Conservation (phyloP, 2,329 filamentous ascomycete species). For the Trichophyton benhamiae region DNA sequence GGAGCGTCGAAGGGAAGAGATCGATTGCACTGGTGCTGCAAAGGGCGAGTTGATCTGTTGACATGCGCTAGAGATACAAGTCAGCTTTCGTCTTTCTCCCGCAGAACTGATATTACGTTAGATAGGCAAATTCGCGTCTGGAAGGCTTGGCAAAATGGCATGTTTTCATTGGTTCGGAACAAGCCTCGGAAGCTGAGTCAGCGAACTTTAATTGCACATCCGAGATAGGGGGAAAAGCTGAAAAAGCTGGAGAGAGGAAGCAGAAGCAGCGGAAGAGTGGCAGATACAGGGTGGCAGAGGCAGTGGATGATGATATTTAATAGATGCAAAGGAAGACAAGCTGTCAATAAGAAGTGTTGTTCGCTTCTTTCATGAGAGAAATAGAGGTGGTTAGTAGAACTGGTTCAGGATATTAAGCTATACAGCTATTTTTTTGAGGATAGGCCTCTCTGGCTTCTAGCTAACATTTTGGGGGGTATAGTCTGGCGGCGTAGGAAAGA, state of each 20-base stretch:
- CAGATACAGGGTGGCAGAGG: not conserved
- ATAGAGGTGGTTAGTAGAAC: not conserved
- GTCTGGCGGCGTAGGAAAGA: not conserved
- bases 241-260: not conserved
- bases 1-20: not conserved
- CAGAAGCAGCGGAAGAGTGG: not conserved
- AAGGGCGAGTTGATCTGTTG: not conserved
- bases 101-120: constrained; percentile 1
- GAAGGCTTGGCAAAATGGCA: not conserved
- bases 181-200: constrained; percentile 1
- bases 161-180: not conserved
- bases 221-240: not conserved
- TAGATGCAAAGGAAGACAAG: not conserved
- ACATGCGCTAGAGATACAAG: not conserved
- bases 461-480: not conserved
- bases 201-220: not conserved
- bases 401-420: not conserved
- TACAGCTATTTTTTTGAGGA: not conserved
- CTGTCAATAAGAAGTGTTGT: not conserved
- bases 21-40: not conserved
- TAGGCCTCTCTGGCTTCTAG: not conserved
- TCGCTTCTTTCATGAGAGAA: not conserved
- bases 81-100: not conserved
- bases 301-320: not conserved
- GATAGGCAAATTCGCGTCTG: constrained; percentile 2